Evolutionary conservation across 192 early-diverging fungal genomes (phyloP), one percentile per base, ranked within the genome.

Genomic region (Dispira parvispora): DNA sequence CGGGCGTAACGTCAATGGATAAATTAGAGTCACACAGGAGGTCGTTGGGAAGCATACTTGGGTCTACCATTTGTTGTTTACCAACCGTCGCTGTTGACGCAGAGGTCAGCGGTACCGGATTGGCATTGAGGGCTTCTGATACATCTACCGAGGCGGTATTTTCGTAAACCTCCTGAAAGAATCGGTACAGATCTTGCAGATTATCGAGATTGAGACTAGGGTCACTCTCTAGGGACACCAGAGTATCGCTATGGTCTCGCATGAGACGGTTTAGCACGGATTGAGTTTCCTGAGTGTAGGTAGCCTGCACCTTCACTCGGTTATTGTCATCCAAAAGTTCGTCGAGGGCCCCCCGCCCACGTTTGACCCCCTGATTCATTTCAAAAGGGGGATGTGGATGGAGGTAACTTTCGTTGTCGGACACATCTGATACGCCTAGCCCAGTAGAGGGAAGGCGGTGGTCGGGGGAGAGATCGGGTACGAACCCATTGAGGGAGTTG

Each of bases 101-200:
- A 1, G 6, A 38, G 32, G 32, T 4, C 32, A 38, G 6, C 6
- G 32, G 32, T 6, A 38, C 32, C 32, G 32, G 32, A 6, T 6
- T 38, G 32, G 32, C 6, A 18, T 57, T 27, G 21, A 57, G 27
- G 27, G 55, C n/a, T 38, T 57, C 55, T 13, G 55, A 57, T 8
- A 57, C 55, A 38, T 57, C 28, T 18, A 57, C 55, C 10, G 55
- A 57, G 55, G 21, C 27, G 10, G 55, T 38, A 38, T 38, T 38
- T 18, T 57, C 27, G 55, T 57, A 57, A 27, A 57, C 28, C n/a
- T 57, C 55, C 55, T 57, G 21, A 16, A 57, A 57, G 26, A 57
- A 57, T 18, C 27, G 55, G 55, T 57, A 57, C n/a, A 57, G 26
- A 28, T 57, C 28, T 12, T 57, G n/a, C 8, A 57, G n/a, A 38